Evolutionary conservation across 2,329 filamentous ascomycete genomes (phyloP).

Genomic region (Penicillium fuscoglaucum): DNA sequence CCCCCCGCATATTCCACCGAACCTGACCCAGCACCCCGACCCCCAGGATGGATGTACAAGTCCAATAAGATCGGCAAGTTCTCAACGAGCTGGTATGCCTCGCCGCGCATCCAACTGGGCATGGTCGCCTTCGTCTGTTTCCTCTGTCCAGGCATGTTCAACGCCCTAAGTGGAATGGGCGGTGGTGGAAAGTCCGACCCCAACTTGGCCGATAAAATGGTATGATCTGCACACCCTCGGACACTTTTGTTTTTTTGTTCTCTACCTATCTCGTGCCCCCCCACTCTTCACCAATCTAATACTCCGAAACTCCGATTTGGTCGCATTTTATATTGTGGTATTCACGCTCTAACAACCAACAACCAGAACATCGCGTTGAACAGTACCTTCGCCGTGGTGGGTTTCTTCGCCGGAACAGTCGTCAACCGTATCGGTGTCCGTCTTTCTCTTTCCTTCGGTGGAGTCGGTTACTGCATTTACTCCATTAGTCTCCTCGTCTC

Average conservation of each 20-base stretch:
- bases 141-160: slow-evolving; percentile 68
- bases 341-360: not conserved
- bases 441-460: slow-evolving; percentile 43
- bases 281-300: not conserved
- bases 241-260: not conserved
- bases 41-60: slow-evolving; percentile 56
- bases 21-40: slow-evolving; percentile 7
- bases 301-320: not conserved
- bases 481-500: slow-evolving; percentile 39
- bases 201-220: slow-evolving; percentile 55
- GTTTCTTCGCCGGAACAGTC: slow-evolving; percentile 58
- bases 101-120: slow-evolving; percentile 65
- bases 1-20: not conserved
- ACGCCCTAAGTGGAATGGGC: slow-evolving; percentile 60
- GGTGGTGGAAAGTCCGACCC: slow-evolving; percentile 57
- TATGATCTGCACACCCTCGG: slow-evolving; percentile 9
- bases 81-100: slow-evolving; percentile 65
- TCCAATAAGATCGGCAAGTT: slow-evolving; percentile 51
- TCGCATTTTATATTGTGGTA: not conserved
- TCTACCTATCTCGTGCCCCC: not conserved
- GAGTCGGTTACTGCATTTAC: slow-evolving; percentile 48
- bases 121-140: slow-evolving; percentile 69
- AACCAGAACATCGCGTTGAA: slow-evolving; percentile 63
- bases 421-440: slow-evolving; percentile 45
- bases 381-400: slow-evolving; percentile 65